These are phyloP conservation scores for Proliferodiscus dingleyae DNA, from an alignment of 2,329 filamentous ascomycete genomes.

Conservation along the genomic window DNA sequence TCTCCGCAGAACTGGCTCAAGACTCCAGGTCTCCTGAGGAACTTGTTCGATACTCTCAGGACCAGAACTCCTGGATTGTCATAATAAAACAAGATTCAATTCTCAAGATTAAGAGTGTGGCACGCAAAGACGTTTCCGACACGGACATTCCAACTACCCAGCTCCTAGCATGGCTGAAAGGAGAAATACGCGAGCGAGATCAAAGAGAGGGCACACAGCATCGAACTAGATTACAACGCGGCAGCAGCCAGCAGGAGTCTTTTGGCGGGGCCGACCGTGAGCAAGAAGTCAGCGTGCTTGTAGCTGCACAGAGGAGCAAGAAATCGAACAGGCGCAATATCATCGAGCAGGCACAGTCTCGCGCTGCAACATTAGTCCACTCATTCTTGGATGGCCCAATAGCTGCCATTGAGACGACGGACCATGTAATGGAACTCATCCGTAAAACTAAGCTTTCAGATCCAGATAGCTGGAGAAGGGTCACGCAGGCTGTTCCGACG, in stretches of 20 bases:
- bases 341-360: conserved; percentile 68
- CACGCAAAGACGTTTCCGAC: conserved; percentile 69
- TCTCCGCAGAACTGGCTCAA: conserved; percentile 82
- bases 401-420: conserved; percentile 81
- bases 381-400: conserved; percentile 74
- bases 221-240: conserved; percentile 34
- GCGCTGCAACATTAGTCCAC: conserved; percentile 58
- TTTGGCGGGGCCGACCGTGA: conserved; percentile 39
- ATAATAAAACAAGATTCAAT: conserved; percentile 75
- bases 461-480: conserved; percentile 74
- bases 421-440: conserved; percentile 74
- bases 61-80: conserved; percentile 79
- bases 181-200: conserved; percentile 76
- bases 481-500: conserved; percentile 72
- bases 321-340: conserved; percentile 87
- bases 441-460: conserved; percentile 71
- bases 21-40: conserved; percentile 78
- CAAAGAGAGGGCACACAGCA: conserved; percentile 50
- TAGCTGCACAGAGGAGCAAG: conserved; percentile 78
- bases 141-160: conserved; percentile 70
- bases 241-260: conserved; percentile 23
- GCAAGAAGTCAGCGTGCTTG: conserved; percentile 78
- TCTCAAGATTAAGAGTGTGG: conserved; percentile 75
- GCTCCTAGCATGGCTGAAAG: conserved; percentile 73
- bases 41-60: conserved; percentile 68